Conservation (phyloP, 2,329 filamentous ascomycete genomes). For the Fusarium sp. region DNA sequence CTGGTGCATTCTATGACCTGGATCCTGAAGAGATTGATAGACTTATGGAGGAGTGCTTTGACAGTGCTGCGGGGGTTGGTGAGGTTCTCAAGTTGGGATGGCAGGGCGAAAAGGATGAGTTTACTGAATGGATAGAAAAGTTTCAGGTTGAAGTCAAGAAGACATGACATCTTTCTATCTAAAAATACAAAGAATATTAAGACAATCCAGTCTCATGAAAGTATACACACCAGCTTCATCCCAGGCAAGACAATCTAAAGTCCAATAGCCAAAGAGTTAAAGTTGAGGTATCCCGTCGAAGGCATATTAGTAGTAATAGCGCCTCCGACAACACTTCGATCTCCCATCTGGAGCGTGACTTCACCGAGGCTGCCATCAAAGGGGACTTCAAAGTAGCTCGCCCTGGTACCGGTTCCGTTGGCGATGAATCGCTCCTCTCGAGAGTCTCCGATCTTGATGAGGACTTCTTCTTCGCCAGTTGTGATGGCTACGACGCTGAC, state of each 20-base stretch:
- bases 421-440: slow-evolving; percentile 27
- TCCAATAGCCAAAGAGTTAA: slow-evolving; percentile 36
- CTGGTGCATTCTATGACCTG: slow-evolving; percentile 78
- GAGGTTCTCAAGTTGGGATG: slow-evolving; percentile 70
- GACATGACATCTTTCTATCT: slow-evolving; percentile 4
- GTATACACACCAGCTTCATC: neutral
- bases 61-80: slow-evolving; percentile 67
- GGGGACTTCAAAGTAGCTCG: slow-evolving; percentile 40
- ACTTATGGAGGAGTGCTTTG: slow-evolving; percentile 69
- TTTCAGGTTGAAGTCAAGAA: slow-evolving; percentile 67
- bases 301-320: slow-evolving; percentile 34
- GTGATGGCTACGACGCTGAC: slow-evolving; percentile 50
- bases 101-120: slow-evolving; percentile 77
- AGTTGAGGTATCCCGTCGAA: slow-evolving; percentile 38
- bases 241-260: slow-evolving; percentile 10
- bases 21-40: slow-evolving; percentile 69
- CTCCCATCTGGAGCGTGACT: slow-evolving; percentile 36
- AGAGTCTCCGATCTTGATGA: slow-evolving; percentile 48
- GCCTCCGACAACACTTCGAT: slow-evolving; percentile 18
- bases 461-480: slow-evolving; percentile 43
- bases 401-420: slow-evolving; percentile 24
- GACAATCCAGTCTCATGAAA: neutral
- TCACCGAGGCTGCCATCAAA: slow-evolving; percentile 29
- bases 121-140: slow-evolving; percentile 78
- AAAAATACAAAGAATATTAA: neutral